Conservation (phyloP, 1,284 basidiomycete species). For the Coniferiporia weirii region DNA sequence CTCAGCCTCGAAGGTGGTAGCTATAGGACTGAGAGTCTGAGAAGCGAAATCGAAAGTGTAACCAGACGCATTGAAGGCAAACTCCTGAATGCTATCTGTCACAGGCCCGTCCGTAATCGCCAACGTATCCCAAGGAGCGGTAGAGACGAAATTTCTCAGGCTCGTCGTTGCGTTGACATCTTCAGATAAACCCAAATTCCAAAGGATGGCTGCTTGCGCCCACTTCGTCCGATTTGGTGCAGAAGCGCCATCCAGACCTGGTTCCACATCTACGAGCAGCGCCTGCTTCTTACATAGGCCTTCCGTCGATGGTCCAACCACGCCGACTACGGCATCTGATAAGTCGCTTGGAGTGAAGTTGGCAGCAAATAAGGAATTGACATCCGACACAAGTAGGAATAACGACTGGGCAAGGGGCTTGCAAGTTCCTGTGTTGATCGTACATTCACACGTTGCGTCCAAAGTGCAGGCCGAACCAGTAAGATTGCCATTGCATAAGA, state of each 20-base stretch:
- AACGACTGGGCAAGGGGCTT: conserved; percentile 50
- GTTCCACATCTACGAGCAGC: conserved; percentile 50
- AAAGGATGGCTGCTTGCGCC: conserved; percentile 54
- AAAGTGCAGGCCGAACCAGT: conserved; percentile 50
- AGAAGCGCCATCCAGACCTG: conserved; percentile 33
- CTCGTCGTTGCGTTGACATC: conserved; percentile 34
- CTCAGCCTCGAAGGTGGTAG: conserved; percentile 39
- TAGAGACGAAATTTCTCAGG: conserved; percentile 41
- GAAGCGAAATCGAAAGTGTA: conserved; percentile 55
- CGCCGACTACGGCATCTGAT: conserved; percentile 45
- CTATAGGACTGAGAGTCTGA: conserved; percentile 42
- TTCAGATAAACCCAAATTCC: conserved; percentile 50
- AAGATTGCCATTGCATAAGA: conserved; percentile 36
- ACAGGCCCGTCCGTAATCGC: conserved; percentile 37
- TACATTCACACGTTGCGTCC: conserved; percentile 59
- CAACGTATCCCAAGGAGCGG: conserved; percentile 43
- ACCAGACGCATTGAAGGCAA: conserved; percentile 42
- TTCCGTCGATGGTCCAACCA: conserved; percentile 37
- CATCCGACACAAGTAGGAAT: conserved; percentile 40
- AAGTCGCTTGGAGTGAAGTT: conserved; percentile 41
- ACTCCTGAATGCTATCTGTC: conserved; percentile 27
- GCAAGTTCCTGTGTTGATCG: conserved; percentile 40
- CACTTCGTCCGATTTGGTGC: conserved; percentile 49
- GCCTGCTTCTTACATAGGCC: conserved; percentile 48
- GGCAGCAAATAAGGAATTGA: conserved; percentile 46